A percentile compares a stretch with the other conserved stretches of the same genome.
These are phyloP conservation scores for Cudoniella acicularis DNA, from an alignment of 495 filamentous ascomycete species.

Conservation along the genomic window DNA sequence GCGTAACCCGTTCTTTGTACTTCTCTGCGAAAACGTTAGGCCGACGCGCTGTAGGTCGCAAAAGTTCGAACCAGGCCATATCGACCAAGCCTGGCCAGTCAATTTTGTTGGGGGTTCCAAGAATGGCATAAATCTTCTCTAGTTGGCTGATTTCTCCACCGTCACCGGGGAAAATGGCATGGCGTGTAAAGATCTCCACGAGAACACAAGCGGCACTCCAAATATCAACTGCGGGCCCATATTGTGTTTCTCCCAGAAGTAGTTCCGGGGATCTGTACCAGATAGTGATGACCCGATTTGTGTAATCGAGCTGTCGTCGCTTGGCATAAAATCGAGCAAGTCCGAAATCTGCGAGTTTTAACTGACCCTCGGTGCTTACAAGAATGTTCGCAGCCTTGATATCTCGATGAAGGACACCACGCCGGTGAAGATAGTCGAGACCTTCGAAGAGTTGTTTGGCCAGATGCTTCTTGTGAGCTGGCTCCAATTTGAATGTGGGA, in stretches of 20 bases:
- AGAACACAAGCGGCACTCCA: conserved; percentile 98
- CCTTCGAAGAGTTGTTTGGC: conserved; percentile 93
- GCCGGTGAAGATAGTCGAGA: conserved; percentile 88
- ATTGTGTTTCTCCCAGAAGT: conserved; percentile 88
- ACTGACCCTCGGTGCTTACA: conserved; percentile 77
- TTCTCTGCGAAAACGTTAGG: conserved; percentile 79
- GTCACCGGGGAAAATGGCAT: conserved; percentile 93
- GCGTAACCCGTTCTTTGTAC: conserved; percentile 68
- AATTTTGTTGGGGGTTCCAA: conserved; percentile 79
- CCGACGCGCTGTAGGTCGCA: conserved; percentile 70
- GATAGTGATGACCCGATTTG: conserved; percentile 96
- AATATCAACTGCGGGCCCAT: conserved; percentile 92
- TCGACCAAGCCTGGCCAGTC: conserved; percentile 88
- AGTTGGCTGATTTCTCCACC: conserved; percentile 92
- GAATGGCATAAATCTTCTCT: conserved; percentile 89
- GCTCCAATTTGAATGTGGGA: conserved; percentile 82
- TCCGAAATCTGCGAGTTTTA: conserved; percentile 96
- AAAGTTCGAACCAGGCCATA: conserved; percentile 94
- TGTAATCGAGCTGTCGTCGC: conserved; percentile 89
- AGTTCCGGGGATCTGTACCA: conserved; percentile 97
- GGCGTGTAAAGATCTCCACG: conserved; percentile 92
- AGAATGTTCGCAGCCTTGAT: conserved; percentile 95
- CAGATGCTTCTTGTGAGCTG: conserved; percentile 88
- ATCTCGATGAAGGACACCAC: conserved; percentile 92
- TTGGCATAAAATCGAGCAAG: conserved; percentile 97